Conservation (phyloP, 805 yeast species). For the Zygosaccharomyces gambellarensis region DNA sequence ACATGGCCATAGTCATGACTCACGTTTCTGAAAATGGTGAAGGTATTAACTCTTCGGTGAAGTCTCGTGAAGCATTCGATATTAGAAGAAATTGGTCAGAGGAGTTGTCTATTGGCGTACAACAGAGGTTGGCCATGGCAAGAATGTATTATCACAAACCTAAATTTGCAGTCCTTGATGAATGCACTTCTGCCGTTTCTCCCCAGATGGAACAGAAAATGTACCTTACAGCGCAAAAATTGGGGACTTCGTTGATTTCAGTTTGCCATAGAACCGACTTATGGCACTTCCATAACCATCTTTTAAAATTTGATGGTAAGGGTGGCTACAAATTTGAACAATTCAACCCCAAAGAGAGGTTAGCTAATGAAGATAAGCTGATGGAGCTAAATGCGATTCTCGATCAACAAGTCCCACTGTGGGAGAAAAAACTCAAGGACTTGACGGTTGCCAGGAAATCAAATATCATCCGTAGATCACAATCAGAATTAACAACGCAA, state of each 20-base stretch:
- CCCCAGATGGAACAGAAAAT: constrained; percentile 86
- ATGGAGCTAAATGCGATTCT: constrained; percentile 61
- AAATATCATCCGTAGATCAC: constrained; percentile 30
- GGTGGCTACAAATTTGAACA: constrained; percentile 60
- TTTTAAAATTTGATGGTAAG: constrained; percentile 81
- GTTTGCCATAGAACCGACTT: constrained; percentile 90
- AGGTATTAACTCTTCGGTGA: constrained; percentile 22
- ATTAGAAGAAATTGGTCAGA: constrained; percentile 79
- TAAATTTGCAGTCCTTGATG: constrained; percentile 90
- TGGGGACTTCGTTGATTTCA: constrained; percentile 77
- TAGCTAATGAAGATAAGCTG: constrained; percentile 73
- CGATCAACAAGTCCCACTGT: constrained; percentile 58
- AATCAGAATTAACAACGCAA: constrained; percentile 22
- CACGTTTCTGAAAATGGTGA: constrained; percentile 27
- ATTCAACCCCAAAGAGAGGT: constrained; percentile 68
- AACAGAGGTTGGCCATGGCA: constrained; percentile 90
- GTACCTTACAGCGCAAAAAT: constrained; percentile 73
- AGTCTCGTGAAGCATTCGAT: constrained; percentile 54
- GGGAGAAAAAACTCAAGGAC: constrained; percentile 62
- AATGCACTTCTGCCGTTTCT: constrained; percentile 91
- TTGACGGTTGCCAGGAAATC: constrained; percentile 49
- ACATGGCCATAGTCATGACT: constrained; percentile 37
- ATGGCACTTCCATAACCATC: constrained; percentile 85
- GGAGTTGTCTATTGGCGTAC: constrained; percentile 84
- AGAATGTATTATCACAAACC: constrained; percentile 88